Evolutionary conservation across 805 yeast species (phyloP), one percentile per base, ranked within the genome.

Genomic region (Starmerella kuoi): DNA sequence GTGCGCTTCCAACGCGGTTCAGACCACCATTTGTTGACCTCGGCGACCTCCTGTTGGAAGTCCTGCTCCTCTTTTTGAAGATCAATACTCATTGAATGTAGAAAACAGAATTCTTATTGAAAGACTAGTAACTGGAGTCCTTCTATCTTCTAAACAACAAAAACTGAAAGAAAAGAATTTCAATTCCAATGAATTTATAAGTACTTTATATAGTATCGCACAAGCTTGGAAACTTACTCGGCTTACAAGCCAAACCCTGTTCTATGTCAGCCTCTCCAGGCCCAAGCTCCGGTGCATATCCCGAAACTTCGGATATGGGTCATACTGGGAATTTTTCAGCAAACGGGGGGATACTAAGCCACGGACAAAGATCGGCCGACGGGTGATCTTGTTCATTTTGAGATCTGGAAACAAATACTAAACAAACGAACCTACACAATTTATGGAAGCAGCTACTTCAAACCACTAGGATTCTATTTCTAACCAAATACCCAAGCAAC

Each of bases 1-100:
- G 94, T 82, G 55, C 78, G 74, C 44, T 63, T 67, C 95, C 95
- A 88, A 62, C 97, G 81, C 49, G 95, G 93, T 59, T 79, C 73
- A 7, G 81, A 57, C 97, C 97, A 88, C 97, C 97, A 88, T 58
- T 75, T 58, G 50, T 79, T 74, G 58, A 88, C 77, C 31, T 76
- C 82, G 28, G 71, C 69, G 45, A 84, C 79, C 59, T 85, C 86
- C 35, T 68, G 61, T 56, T 77, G 75, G 72, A 68, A 81, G 55
- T 64, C 67, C 46, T 60, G 62, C 57, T 81, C 83, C 64, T 81
- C 91, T 50, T 68, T 67, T 53, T 73, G 66, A 33, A 75, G 54
- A 59, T 76, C 69, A 45, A 79, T 73, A 52, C 68, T 62, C 48
- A 45, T 45, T 5, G 27, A 5, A 11, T 25, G 11, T 6, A 32